Conservation (phyloP, 2,329 filamentous ascomycete species). For the Apiospora hydei region DNA sequence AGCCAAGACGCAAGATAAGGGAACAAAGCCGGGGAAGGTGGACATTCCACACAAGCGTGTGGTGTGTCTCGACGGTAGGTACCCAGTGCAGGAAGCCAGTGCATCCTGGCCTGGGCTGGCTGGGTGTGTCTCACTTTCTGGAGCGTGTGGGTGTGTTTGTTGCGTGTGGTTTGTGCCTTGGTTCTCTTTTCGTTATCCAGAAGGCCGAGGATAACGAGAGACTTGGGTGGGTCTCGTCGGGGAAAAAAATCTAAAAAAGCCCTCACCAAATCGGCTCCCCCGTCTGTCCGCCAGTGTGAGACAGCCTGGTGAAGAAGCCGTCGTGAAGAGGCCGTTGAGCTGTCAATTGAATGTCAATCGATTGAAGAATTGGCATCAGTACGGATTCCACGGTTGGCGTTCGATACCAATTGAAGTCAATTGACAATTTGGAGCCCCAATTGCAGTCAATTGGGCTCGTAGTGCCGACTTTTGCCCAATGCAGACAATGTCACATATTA, state of each 20-base stretch:
- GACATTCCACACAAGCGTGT: conserved; percentile 11
- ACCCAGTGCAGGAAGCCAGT: conserved; percentile 7
- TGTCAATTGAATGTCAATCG: neutral
- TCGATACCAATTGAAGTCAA: conserved; percentile 27
- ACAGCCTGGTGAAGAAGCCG: neutral
- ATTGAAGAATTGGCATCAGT: neutral
- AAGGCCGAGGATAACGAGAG: conserved; percentile 14
- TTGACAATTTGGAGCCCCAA: conserved; percentile 6
- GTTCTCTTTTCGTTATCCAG: neutral
- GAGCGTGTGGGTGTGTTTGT: neutral
- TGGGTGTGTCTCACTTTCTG: neutral
- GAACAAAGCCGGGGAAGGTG: conserved; percentile 11
- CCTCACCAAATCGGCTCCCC: conserved; percentile 8
- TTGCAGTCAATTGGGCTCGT: conserved; percentile 20
- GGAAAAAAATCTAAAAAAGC: conserved; percentile 14
- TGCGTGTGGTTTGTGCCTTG: neutral
- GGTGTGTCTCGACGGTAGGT: neutral
- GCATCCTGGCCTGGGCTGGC: neutral
- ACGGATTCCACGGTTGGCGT: no score
- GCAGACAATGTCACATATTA: neutral
- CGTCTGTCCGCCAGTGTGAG: conserved; percentile 13
- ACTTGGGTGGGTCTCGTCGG: conserved; percentile 7
- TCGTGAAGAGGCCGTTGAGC: neutral
- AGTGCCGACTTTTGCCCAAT: neutral
- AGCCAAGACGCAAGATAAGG: conserved; percentile 10